Conservation (phyloP, 2,329 filamentous ascomycete species). For the Aspergillus alliaceus region DNA sequence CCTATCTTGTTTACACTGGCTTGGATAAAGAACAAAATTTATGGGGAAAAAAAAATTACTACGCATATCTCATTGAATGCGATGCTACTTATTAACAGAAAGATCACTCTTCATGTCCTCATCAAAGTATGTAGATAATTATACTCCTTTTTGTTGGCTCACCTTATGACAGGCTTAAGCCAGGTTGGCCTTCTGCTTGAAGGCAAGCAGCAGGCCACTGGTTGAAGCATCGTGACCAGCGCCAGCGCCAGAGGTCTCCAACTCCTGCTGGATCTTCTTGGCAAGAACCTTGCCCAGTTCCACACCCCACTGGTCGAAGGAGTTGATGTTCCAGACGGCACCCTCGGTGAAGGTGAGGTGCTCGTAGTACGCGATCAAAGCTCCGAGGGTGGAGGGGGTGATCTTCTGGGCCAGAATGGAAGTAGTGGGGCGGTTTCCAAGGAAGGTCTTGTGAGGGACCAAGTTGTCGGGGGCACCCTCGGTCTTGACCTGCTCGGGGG, state of each 20-base stretch:
- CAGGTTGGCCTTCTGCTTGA: conserved; percentile 72
- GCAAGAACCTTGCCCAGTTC: conserved; percentile 95
- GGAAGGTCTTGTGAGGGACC: conserved; percentile 98
- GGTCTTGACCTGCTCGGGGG: conserved; percentile 48
- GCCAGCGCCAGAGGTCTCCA: conserved; percentile 71
- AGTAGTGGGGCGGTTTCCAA: conserved; percentile 95
- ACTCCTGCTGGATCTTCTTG: conserved; percentile 84
- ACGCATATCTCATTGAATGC: not conserved
- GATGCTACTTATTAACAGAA: conserved; percentile 13
- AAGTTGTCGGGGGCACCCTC: conserved; percentile 55
- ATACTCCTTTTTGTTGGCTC: conserved; percentile 12
- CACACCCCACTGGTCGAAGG: conserved; percentile 99
- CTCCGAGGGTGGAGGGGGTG: conserved; percentile 88
- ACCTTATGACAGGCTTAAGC: conserved; percentile 13
- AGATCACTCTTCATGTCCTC: conserved; percentile 19
- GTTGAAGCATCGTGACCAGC: conserved; percentile 82
- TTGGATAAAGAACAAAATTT: not conserved
- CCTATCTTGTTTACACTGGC: not conserved
- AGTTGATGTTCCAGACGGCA: conserved; percentile 99
- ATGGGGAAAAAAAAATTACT: not conserved
- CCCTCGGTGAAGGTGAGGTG: conserved; percentile 98
- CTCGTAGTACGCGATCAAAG: conserved; percentile 98
- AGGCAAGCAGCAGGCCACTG: conserved; percentile 83
- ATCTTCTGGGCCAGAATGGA: conserved; percentile 92
- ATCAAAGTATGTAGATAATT: conserved; percentile 15